Base-by-base conservation (phyloP, 495 filamentous ascomycete genomes). In the Amorphotheca resinae region DNA sequence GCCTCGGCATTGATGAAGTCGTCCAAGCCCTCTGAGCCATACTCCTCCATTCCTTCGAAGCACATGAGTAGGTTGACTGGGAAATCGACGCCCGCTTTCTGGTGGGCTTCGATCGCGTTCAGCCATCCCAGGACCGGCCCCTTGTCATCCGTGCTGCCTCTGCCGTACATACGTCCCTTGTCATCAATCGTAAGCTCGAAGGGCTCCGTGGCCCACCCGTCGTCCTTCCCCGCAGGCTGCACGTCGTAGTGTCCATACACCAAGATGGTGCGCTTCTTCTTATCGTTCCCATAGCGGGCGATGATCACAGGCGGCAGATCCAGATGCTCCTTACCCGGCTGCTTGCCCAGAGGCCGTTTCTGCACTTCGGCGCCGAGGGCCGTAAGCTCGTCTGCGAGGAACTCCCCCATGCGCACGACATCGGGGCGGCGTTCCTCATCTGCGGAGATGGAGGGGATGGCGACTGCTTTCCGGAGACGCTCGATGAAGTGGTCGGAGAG, bases 41-140 rank as follows among this genome's bases (percentile, higher is more conserved):
- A 93, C 66, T 99, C 93, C 66, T 99, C 91, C 93, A 99, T 99
- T 32, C 93, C 93, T 65, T 99, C 93, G 56, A 99, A 99, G 70
- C 93, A 99, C 87, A 95, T 95, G 22, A 99, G 75, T 44, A 99
- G 72, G 69, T 99, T 99, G 51, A 99, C 89, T 4, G 93, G 93
- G 57, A 96, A 79, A 36, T 95, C 89, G 36, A 95, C 69, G 31
- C 88, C 86, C 38, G 93, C 88, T 62, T 84, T 87, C 62, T 88
- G 76, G 71, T 99, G 91, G 9, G 93, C 88, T 61, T 99, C 87
- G 42, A 99, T 95, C 37, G 87, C 87, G 52, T 96, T 96, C 38
- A 99, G 63, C 93, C 93, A 99, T 38, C 93, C 93, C 18, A 99
- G 67, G 7, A 99, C 93, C 35, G 91, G 93, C 0, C 93, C 93